phyloP scores from a whole-genome alignment of 441 rosid genomes.

The Jatropha multifida region DNA sequence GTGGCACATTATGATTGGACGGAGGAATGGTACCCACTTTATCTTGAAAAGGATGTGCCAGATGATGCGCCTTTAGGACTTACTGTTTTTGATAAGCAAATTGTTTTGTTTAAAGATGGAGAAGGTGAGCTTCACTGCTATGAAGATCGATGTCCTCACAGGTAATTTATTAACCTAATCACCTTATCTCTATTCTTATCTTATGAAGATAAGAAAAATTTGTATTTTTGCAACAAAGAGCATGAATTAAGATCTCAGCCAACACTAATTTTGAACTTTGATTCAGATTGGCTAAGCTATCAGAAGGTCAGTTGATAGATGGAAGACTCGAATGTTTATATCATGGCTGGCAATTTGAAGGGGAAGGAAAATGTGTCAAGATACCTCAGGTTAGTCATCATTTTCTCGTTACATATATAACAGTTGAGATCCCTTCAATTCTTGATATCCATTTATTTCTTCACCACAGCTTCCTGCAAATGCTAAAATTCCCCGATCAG shows the following conservation, averaged over 20 bases:
- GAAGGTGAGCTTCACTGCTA: constrained; percentile 59
- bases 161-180: constrained; percentile 38
- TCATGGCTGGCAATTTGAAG: constrained; percentile 98
- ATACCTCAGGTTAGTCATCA: constrained; percentile 75
- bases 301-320: constrained; percentile 87
- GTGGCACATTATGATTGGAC: constrained; percentile 77
- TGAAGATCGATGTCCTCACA: constrained; percentile 92
- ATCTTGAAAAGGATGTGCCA: constrained; percentile 77
- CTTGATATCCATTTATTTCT: neutral
- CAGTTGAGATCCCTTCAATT: neutral
- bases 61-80: constrained; percentile 95
- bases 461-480: constrained; percentile 62
- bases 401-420: neutral
- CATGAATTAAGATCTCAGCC: neutral
- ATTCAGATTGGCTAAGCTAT: constrained; percentile 79
- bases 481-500: constrained; percentile 74
- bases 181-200: neutral
- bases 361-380: constrained; percentile 85
- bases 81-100: constrained; percentile 72
- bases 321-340: constrained; percentile 92
- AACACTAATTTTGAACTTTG: neutral
- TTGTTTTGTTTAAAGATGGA: constrained; percentile 80
- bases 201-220: no score
- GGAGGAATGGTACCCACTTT: constrained; percentile 94
- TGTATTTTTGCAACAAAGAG: neutral